These are phyloP conservation scores for Physcomitrium patens DNA, from an alignment of 225 moss, liverwort and hornwort genomes.

Conservation along the genomic window DNA sequence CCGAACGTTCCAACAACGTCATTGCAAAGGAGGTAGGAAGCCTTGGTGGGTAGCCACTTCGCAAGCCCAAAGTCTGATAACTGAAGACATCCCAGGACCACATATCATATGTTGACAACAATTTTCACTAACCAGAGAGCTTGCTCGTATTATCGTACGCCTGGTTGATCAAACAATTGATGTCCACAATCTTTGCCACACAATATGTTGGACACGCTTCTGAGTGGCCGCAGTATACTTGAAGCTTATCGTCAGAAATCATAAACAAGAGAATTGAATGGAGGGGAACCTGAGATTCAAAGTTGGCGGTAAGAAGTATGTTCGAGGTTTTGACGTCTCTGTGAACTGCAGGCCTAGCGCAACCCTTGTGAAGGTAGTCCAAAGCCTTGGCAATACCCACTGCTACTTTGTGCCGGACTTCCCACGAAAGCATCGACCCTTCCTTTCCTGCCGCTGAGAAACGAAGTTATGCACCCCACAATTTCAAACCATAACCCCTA, in stretches of 20 bases:
- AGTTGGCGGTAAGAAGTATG: constrained; percentile 56
- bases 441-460: constrained; percentile 44
- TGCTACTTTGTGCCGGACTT: constrained; percentile 59
- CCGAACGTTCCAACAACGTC: constrained; percentile 75
- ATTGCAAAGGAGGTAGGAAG: constrained; percentile 53
- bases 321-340: constrained; percentile 69
- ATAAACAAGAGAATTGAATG: background rate
- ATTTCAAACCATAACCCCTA: background rate
- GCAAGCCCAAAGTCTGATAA: constrained; percentile 72
- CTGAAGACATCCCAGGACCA: constrained; percentile 34
- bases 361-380: constrained; percentile 58
- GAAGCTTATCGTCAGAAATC: background rate
- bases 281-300: constrained; percentile 54
- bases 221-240: no score
- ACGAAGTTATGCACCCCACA: background rate
- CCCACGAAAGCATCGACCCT: constrained; percentile 42
- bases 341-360: constrained; percentile 53
- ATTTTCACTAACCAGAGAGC: background rate
- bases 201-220: no score
- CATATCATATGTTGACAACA: background rate
- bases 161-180: background rate
- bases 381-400: constrained; percentile 55
- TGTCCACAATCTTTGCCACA: background rate
- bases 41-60: constrained; percentile 58
- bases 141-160: background rate